Conservation (phyloP, 805 yeast genomes). For the Cyberlindnera lachancei region DNA sequence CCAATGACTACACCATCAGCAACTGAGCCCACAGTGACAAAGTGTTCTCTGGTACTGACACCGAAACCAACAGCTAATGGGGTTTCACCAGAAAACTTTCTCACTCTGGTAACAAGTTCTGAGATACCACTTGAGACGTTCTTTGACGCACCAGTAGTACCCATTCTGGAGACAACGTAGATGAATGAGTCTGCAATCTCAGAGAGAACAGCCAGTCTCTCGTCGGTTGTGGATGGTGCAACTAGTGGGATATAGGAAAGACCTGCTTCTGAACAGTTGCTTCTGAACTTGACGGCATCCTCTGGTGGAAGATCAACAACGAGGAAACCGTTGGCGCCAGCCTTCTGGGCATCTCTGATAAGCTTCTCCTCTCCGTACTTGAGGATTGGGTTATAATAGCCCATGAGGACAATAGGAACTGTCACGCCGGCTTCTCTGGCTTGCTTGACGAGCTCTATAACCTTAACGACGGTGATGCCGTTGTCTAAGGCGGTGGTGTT, state of each 20-base stretch:
- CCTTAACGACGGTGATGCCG: conserved; percentile 64
- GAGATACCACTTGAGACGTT: conserved; percentile 56
- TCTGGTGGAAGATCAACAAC: conserved; percentile 97
- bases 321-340: conserved; percentile 93
- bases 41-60: conserved; percentile 90
- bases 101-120: conserved; percentile 64
- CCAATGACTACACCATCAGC: conserved; percentile 98
- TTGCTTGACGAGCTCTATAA: conserved; percentile 60
- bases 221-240: conserved; percentile 95
- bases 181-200: conserved; percentile 91
- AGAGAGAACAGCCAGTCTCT: conserved; percentile 69
- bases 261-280: conserved; percentile 56
- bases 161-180: conserved; percentile 96
- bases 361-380: conserved; percentile 84
- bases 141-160: conserved; percentile 86
- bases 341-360: conserved; percentile 68
- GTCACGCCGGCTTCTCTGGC: conserved; percentile 83
- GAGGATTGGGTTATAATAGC: conserved; percentile 92
- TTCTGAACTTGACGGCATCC: conserved; percentile 86
- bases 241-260: conserved; percentile 87
- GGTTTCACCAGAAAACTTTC: conserved; percentile 63
- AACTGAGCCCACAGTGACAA: conserved; percentile 61
- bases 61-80: conserved; percentile 98
- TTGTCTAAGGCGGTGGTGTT: conserved; percentile 77
- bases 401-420: conserved; percentile 90